These are phyloP conservation scores for Hortaea sp. DNA, from an alignment of 2,329 filamentous ascomycete genomes.

Conservation along the genomic window DNA sequence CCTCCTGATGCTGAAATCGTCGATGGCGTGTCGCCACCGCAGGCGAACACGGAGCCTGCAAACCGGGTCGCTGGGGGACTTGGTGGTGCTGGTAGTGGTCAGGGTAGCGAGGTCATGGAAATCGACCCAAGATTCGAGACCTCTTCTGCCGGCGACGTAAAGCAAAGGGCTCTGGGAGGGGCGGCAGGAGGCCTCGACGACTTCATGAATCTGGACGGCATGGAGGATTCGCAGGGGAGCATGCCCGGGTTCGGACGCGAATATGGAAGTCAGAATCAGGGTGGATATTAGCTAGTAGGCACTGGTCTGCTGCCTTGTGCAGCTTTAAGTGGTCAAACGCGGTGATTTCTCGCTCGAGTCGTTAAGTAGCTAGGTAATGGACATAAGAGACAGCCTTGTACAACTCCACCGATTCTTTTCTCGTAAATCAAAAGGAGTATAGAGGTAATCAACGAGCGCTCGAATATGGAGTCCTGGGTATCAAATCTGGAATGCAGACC, in stretches of 20 bases:
- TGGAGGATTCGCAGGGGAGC: constrained; percentile 14
- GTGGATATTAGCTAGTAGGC: constrained; percentile 1
- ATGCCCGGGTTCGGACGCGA: constrained; percentile 20
- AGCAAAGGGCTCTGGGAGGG: constrained; percentile 1
- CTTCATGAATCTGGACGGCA: constrained; percentile 33
- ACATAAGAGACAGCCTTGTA: too few relatives aligned
- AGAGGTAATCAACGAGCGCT: too few relatives aligned
- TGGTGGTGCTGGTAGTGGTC: not conserved
- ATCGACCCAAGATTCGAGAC: constrained; percentile 25
- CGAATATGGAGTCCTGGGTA: too few relatives aligned
- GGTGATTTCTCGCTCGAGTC: too few relatives aligned
- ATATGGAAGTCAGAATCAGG: constrained; percentile 9
- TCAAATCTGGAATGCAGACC: too few relatives aligned
- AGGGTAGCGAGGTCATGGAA: constrained; percentile 7
- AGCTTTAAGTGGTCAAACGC: too few relatives aligned
- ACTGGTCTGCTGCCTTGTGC: too few relatives aligned
- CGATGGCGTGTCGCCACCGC: constrained; percentile 30
- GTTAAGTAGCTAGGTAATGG: too few relatives aligned
- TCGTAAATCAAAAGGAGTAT: too few relatives aligned
- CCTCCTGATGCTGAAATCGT: constrained; percentile 28
- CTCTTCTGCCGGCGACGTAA: constrained; percentile 9
- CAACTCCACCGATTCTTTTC: too few relatives aligned
- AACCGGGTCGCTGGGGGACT: constrained; percentile 2
- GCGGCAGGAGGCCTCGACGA: constrained; percentile 25
- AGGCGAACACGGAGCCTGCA: constrained; percentile 11